A percentile compares a stretch with the other conserved stretches of the same genome.
Conservation (phyloP, 1,139 yeast species). For the Hemisphaericaspora lyxosophila region DNA sequence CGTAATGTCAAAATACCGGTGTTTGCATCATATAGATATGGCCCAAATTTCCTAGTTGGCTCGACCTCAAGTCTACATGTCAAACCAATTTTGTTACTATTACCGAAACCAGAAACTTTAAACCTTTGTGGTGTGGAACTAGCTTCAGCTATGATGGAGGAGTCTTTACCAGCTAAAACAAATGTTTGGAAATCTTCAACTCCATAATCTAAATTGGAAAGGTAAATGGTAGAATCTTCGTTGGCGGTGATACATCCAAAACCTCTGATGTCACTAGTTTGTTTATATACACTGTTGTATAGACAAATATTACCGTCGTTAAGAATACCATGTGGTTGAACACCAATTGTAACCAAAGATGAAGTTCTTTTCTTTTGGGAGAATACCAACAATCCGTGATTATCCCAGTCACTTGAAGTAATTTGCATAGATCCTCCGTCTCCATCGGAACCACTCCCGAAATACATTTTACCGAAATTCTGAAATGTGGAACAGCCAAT, state of each 20-base stretch:
- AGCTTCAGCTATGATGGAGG: constrained; percentile 22
- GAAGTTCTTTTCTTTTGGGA: constrained; percentile 20
- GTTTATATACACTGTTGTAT: constrained; percentile 23
- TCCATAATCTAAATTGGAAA: constrained; percentile 19
- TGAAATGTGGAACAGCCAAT: constrained; percentile 21
- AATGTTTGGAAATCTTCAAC: constrained; percentile 22
- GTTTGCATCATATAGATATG: constrained; percentile 15
- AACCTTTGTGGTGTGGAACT: constrained; percentile 20
- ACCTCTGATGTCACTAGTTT: constrained; percentile 26
- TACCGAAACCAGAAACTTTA: constrained; percentile 33
- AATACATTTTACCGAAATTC: constrained; percentile 30
- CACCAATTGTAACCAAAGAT: constrained; percentile 23
- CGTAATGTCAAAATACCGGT: constrained; percentile 24
- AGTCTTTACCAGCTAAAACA: constrained; percentile 20
- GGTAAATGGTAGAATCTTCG: constrained; percentile 20
- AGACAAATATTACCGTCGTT: constrained; percentile 35
- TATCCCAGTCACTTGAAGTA: constrained; percentile 23
- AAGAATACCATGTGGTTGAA: constrained; percentile 17
- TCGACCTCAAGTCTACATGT: constrained; percentile 17
- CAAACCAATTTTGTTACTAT: constrained; percentile 28
- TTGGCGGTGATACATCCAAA: constrained; percentile 30
- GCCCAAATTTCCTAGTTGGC: constrained; percentile 11
- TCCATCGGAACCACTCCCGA: constrained; percentile 24
- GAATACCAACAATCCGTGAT: constrained; percentile 29
- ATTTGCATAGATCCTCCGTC: constrained; percentile 22